Conservation (phyloP, 2,329 filamentous ascomycete genomes). For the Clarireedia sp. region DNA sequence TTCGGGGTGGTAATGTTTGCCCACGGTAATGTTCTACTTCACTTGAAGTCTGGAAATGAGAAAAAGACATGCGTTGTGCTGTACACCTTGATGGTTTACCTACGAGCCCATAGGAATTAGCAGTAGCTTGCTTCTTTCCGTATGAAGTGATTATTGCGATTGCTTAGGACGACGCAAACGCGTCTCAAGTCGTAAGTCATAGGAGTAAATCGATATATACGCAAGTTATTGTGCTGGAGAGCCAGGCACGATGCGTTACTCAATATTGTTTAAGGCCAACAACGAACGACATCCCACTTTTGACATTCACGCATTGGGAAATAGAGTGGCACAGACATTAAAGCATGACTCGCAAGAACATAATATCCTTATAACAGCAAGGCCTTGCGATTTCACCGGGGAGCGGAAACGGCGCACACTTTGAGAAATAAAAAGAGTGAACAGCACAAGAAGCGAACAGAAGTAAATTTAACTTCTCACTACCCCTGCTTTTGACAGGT, state of each 20-base stretch:
- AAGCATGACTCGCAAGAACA: constrained; percentile 10
- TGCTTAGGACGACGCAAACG: neutral
- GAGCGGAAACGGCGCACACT: constrained; percentile 8
- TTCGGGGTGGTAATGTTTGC: neutral
- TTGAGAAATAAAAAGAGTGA: constrained; percentile 1
- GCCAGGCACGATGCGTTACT: neutral
- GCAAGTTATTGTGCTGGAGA: neutral
- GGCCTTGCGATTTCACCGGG: neutral
- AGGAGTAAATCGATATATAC: constrained; percentile 6
- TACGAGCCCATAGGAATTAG: neutral
- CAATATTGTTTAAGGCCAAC: neutral
- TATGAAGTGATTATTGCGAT: neutral
- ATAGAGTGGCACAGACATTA: neutral
- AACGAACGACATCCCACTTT: constrained; percentile 3
- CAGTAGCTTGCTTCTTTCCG: too few species aligned
- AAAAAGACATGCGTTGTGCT: neutral
- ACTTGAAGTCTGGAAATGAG: neutral
- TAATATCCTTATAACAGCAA: constrained; percentile 10
- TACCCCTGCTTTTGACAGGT: constrained; percentile 4
- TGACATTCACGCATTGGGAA: constrained; percentile 5
- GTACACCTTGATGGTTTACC: neutral
- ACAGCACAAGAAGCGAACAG: constrained; percentile 1
- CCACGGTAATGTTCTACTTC: neutral
- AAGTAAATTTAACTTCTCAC: constrained; percentile 1
- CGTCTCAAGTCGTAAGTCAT: neutral